A percentile compares a stretch with the other conserved stretches of the same genome.
phyloP scores from a whole-genome alignment of 1,139 yeast species.

The Hyphopichia wangnamkhiaoensis region DNA sequence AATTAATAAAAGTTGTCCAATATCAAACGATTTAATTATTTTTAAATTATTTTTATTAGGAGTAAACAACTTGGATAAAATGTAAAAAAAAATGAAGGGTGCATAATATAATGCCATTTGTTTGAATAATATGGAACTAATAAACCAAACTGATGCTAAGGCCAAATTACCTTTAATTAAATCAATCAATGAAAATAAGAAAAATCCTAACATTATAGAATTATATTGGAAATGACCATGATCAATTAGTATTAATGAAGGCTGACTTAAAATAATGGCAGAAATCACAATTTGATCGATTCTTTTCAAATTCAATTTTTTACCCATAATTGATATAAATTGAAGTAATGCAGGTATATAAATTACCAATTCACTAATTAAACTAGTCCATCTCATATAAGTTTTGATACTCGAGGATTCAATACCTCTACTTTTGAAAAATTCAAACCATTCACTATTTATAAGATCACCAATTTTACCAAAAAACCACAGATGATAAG shows the following conservation, averaged over 20 bases:
- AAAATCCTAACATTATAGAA: constrained; percentile 88
- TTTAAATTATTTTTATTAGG: background rate
- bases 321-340: constrained; percentile 68
- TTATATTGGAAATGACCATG: constrained; percentile 98
- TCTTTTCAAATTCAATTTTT: constrained; percentile 52
- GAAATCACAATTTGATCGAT: constrained; percentile 78
- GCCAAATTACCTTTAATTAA: constrained; percentile 63
- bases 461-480: constrained; percentile 72
- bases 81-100: constrained; percentile 80
- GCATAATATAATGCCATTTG: constrained; percentile 96
- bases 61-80: constrained; percentile 48
- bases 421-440: constrained; percentile 70
- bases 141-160: constrained; percentile 78
- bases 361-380: constrained; percentile 70
- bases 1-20: constrained; percentile 57
- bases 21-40: constrained; percentile 27
- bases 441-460: constrained; percentile 72
- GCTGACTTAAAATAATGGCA: constrained; percentile 76
- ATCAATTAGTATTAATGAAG: constrained; percentile 80
- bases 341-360: constrained; percentile 81
- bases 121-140: constrained; percentile 77
- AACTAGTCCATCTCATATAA: constrained; percentile 79
- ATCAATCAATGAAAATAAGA: constrained; percentile 67
- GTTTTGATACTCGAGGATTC: constrained; percentile 70
- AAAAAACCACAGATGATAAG: constrained; percentile 81